Base-by-base conservation (phyloP, 2,329 filamentous ascomycete species). In the Ophiostoma ulmi region DNA sequence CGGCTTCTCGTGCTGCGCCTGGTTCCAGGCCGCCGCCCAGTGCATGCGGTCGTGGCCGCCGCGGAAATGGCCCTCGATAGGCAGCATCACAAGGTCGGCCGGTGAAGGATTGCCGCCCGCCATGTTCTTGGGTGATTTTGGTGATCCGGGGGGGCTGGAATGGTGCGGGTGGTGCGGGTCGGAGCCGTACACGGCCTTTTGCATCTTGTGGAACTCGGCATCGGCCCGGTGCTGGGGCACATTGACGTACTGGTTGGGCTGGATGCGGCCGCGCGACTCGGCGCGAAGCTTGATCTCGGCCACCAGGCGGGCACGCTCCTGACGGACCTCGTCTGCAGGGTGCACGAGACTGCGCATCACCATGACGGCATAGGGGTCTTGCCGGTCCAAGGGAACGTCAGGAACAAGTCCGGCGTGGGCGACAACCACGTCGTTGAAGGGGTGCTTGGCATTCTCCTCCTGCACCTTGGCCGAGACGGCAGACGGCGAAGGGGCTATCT, bases 321-420 rank as follows among this genome's bases (percentile, higher is more conserved):
- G 71, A 35, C 75, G 88, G 14, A 87, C 80, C 72, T 87, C 84
- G 13, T 87, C 88, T 13, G 83, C 80, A 63, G 22, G 88, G 74
- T 83, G 84, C 74, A 91, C 84, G 70, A 97, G 86, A 7, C 89
- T 91, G 71, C 93, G 88, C 92, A 99, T 96, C 77, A 93, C 95
- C 93, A 97, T 97, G 58, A 91, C 91, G 69, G 90, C 89, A 78
- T 87, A 89, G 0, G 93, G 90, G 78, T 97, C 85, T 75, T 90
- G 94, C 69, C 85, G 82, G 65, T 89, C 83, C 17, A 97, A 83
- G 0, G 86, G 79, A 0, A 97, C 81, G 5, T 89, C 90, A 0
- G 94, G 92, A 0, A 95, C 89, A 1, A 98, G 84, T 0, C 95
- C 95, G 0, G 88, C 94, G 80, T 98, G 95, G 7, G 94, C 94